Base-by-base conservation (phyloP, 1,284 basidiomycete species). In the Albatrellus sp. region DNA sequence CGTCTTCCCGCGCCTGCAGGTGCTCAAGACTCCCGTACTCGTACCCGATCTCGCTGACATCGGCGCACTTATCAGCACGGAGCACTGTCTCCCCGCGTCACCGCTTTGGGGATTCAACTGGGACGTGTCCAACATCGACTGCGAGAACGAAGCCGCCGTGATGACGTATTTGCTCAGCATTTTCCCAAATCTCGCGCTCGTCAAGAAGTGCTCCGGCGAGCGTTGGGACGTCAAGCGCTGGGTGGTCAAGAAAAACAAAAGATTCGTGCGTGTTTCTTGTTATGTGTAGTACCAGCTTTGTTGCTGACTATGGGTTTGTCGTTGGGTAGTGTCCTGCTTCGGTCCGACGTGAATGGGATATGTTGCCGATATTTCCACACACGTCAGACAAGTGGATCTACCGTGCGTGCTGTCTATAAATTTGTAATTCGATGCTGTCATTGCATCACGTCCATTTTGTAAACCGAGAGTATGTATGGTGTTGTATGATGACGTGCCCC, bases 31-130 rank as follows among this genome's bases (percentile, higher is more conserved):
- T 6, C 40, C 40, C 6, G 9, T 42, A 3, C 32, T 11, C n/a
- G 40, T 20, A 11, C 40, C 40, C 7, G 20, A 42, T 1, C 28
- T 11, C 6, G 14, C 11, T 8, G 40, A 14, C 28, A 29, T 42
- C 30, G 12, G 12, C 40, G 24, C 30, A 11, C 40, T 42, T 3
- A 28, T 30, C 30, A 14, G 16, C 3, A 14, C 24, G 30, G 24
- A 12, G 24, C 40, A 9, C 3, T n/a, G 14, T 36, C 19, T 9
- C 12, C 28, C 12, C 24, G 20, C 7, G 40, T 30, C 40, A 29
- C 40, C 40, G 14, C 20, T 42, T 7, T 42, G 40, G 40, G 40
- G 40, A 17, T 32, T 42, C n/a, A 42, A 42, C 14, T 42, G 40
- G 40, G 40, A 16, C 30, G 20, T 42, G 12, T 42, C 40, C n/a